Conservation (phyloP, 441 rosid genomes). For the Euphorbia schlechtendalii region DNA sequence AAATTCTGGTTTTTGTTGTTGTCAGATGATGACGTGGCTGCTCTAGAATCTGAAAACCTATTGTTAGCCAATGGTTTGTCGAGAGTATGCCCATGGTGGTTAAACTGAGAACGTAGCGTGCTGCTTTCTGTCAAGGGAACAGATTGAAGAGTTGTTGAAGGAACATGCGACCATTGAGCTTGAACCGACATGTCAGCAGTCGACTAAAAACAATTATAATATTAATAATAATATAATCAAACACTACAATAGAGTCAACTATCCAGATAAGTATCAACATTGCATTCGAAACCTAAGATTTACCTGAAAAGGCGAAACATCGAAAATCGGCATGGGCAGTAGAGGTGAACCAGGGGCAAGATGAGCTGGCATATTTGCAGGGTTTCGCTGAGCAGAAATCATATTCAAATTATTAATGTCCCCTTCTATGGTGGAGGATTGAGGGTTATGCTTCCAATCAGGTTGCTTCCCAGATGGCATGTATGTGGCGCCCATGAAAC, state of each 20-base stretch:
- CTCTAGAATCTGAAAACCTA: slow-evolving; percentile 43
- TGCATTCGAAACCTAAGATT: background rate
- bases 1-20: slow-evolving; percentile 27
- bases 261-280: too few species aligned
- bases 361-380: slow-evolving; percentile 54
- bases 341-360: slow-evolving; percentile 73
- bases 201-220: slow-evolving; percentile 36
- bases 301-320: slow-evolving; percentile 95
- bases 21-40: slow-evolving; percentile 31
- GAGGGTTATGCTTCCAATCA: slow-evolving; percentile 91
- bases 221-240: too few species aligned
- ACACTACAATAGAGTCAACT: too few species aligned
- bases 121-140: slow-evolving; percentile 46
- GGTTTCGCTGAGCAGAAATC: slow-evolving; percentile 54
- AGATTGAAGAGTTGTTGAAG: slow-evolving; percentile 49
- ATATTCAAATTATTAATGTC: slow-evolving; percentile 52
- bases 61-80: slow-evolving; percentile 39
- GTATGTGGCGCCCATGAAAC: slow-evolving; percentile 96
- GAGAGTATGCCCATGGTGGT: slow-evolving; percentile 41
- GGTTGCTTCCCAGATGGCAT: slow-evolving; percentile 94
- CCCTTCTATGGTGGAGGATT: slow-evolving; percentile 55
- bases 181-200: slow-evolving; percentile 67
- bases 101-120: slow-evolving; percentile 45
- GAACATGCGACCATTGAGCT: slow-evolving; percentile 80
- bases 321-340: slow-evolving; percentile 82